Evolutionary conservation across 1,139 yeast species (phyloP), one percentile per base, ranked within the genome.

Genomic region (Suhomyces maxii): DNA sequence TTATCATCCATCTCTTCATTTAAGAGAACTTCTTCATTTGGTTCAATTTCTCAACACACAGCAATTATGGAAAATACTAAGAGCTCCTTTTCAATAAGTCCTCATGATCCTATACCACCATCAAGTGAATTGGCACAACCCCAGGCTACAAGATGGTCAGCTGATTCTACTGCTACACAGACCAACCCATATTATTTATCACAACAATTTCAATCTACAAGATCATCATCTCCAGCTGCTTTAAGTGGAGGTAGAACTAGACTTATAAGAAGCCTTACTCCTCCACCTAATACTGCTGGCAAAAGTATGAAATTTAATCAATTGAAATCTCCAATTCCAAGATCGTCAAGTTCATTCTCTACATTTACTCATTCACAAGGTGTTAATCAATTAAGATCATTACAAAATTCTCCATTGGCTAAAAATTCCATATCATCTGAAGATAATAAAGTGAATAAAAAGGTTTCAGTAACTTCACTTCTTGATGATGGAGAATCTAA

Each of bases 381-480:
- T 25, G 25, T 31, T 8, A 35, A 32, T 10, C 41, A 38, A 9
- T 32, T 43, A 18, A 42, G 52, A 13, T 49, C 52, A 26, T 42
- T 46, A 8, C 46, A 52, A 18, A 51, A 47, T 33, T 53, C 57
- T 12, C 64, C 64, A 1, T 45, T 57, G 33, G 44, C 56, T 11
- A 55, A 50, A 40, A 32, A 48, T n/a, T 34, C 42, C 7, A 44
- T 41, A 8, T 46, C 44, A 6, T 8, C 18, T 23, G 26, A 10
- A 28, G 54, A 50, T 8, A 44, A 38, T 25, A 46, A 46, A 18
- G 32, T 32, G 28, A 55, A 53, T 41, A 67, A 66, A 44, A 53
- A 54, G 42, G 72, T 70, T 2, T 62, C 69, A 28, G 71, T 70
- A 11, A 61, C 59, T 34, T 68, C 72, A 14, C 55, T 70, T 43